Conservation (phyloP, 768 basidiomycete species). For the Tremella yokohamensis region DNA sequence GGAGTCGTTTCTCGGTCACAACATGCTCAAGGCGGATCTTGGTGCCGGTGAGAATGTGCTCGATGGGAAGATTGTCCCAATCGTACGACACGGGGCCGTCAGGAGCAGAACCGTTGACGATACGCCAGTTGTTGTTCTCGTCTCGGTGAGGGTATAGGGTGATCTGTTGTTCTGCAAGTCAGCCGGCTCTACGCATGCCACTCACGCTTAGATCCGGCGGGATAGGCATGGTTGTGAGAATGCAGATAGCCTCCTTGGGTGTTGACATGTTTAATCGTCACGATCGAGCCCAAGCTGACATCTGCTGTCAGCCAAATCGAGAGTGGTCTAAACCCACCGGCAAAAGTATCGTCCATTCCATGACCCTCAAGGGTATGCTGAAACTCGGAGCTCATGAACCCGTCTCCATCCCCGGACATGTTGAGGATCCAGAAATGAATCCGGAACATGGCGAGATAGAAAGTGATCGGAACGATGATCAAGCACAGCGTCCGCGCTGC, state of each 20-base stretch:
- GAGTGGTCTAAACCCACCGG: slow-evolving; percentile 58
- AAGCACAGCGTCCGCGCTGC: slow-evolving; percentile 82
- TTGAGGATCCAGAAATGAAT: slow-evolving; percentile 86
- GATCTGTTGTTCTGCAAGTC: slow-evolving; percentile 81
- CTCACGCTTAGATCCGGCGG: slow-evolving; percentile 82
- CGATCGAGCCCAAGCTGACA: slow-evolving; percentile 73
- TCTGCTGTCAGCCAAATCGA: slow-evolving; percentile 55
- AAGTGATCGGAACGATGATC: slow-evolving; percentile 74
- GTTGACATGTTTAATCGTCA: slow-evolving; percentile 84
- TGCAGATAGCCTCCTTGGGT: slow-evolving; percentile 99
- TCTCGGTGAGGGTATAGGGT: slow-evolving; percentile 99
- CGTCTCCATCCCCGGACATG: slow-evolving; percentile 92
- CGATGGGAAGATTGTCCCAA: slow-evolving; percentile 59
- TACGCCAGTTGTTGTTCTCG: slow-evolving; percentile 86
- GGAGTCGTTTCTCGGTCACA: slow-evolving; percentile 75
- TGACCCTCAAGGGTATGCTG: slow-evolving; percentile 88
- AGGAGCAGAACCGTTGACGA: slow-evolving; percentile 68
- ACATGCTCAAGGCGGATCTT: slow-evolving; percentile 79
- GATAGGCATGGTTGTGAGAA: slow-evolving; percentile 86
- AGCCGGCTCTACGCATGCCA: slow-evolving; percentile 19
- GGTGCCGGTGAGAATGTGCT: slow-evolving; percentile 63
- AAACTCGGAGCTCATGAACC: slow-evolving; percentile 99
- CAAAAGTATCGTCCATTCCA: slow-evolving; percentile 88
- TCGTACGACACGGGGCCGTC: slow-evolving; percentile 54
- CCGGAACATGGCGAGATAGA: slow-evolving; percentile 97